phyloP scores from a whole-genome alignment of 2,329 filamentous ascomycete genomes.

The Claviceps humidiphila region DNA sequence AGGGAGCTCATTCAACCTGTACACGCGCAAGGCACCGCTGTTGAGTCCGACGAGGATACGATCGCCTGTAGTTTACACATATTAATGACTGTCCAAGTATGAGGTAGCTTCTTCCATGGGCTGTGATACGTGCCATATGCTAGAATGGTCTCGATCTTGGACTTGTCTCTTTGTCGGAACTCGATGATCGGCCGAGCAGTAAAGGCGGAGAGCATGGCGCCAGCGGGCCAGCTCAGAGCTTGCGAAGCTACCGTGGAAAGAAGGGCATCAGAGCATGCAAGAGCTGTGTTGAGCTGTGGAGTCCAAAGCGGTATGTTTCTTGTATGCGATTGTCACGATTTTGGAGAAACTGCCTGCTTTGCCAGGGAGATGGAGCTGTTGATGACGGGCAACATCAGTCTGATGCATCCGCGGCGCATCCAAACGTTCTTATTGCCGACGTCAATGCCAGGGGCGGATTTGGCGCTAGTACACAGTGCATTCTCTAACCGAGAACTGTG shows the following conservation, averaged over 20 bases:
- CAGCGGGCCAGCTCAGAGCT: conserved; percentile 28
- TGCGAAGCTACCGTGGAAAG: conserved; percentile 15
- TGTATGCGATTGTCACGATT: background rate
- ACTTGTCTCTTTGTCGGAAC: conserved; percentile 90
- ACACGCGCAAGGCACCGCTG: conserved; percentile 77
- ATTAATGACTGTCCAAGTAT: background rate
- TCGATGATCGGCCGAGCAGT: conserved; percentile 93
- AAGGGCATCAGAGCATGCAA: conserved; percentile 7
- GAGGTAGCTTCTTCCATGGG: background rate
- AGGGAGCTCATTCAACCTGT: conserved; percentile 65
- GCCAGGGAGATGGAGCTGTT: background rate
- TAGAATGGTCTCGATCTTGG: conserved; percentile 89
- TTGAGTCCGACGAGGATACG: conserved; percentile 84
- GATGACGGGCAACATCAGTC: background rate
- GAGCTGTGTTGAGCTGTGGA: background rate
- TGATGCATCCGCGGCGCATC: background rate
- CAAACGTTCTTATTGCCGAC: background rate
- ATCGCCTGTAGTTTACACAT: conserved; percentile 45
- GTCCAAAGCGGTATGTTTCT: background rate
- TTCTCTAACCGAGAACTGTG: background rate
- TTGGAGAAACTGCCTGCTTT: background rate
- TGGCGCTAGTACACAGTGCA: background rate
- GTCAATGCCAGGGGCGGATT: background rate
- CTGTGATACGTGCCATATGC: conserved; percentile 54
- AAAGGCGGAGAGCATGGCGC: conserved; percentile 89